Conservation (phyloP, 441 rosid genomes). For the Gossypium aridum region DNA sequence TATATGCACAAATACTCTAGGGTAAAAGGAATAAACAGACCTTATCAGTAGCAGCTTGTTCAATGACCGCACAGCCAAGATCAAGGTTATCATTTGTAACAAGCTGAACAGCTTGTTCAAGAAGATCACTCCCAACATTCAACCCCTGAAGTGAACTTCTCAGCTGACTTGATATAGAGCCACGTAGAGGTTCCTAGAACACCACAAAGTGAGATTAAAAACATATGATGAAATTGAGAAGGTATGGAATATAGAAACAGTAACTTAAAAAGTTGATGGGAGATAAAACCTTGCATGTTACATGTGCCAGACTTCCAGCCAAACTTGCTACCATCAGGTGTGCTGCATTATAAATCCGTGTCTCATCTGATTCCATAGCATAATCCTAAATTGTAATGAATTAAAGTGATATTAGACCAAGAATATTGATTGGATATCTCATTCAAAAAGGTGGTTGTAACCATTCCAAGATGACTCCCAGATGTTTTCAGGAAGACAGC, state of each 20-base stretch:
- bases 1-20: not conserved
- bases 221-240: not conserved
- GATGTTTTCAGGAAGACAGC: not conserved
- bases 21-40: slow-evolving; percentile 22
- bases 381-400: slow-evolving; percentile 58
- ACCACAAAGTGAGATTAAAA: slow-evolving; percentile 16
- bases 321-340: slow-evolving; percentile 99
- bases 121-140: slow-evolving; percentile 52
- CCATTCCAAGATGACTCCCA: not conserved
- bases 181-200: slow-evolving; percentile 85
- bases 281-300: slow-evolving; percentile 75
- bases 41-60: slow-evolving; percentile 98
- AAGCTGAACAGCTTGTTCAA: slow-evolving; percentile 93
- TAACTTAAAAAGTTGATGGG: slow-evolving; percentile 21
- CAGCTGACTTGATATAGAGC: slow-evolving; percentile 82
- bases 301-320: slow-evolving; percentile 99
- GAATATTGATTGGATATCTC: not conserved
- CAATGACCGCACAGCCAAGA: slow-evolving; percentile 97
- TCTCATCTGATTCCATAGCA: slow-evolving; percentile 90
- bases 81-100: slow-evolving; percentile 99
- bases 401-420: not conserved
- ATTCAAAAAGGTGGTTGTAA: not conserved
- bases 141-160: slow-evolving; percentile 75
- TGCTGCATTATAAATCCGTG: slow-evolving; percentile 89
- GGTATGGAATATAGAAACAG: slow-evolving; percentile 26